These are phyloP conservation scores for Russula compacta DNA, from an alignment of 768 basidiomycete species.

Conservation along the genomic window DNA sequence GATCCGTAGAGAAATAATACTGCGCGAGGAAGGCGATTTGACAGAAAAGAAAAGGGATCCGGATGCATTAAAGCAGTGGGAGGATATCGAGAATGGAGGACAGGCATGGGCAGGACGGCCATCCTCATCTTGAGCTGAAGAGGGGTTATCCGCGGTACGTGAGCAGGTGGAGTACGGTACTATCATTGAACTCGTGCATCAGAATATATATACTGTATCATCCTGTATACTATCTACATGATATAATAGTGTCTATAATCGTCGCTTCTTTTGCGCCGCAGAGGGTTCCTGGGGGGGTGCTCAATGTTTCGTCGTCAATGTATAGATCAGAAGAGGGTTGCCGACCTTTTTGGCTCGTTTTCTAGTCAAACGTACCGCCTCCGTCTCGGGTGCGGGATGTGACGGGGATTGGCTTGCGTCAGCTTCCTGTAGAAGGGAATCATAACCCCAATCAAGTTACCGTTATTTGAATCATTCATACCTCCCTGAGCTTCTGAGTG, in stretches of 20 bases:
- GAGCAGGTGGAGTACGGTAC: no score
- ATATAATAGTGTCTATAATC: not conserved
- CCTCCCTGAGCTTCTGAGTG: not conserved
- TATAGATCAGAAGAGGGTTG: not conserved
- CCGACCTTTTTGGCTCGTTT: slow-evolving; percentile 20
- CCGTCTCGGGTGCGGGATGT: slow-evolving; percentile 20
- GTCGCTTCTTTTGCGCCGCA: slow-evolving; percentile 6
- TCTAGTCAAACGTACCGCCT: slow-evolving; percentile 10
- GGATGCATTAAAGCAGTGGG: slow-evolving; percentile 37
- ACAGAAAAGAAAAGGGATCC: slow-evolving; percentile 42
- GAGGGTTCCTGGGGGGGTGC: not conserved
- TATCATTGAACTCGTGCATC: not conserved
- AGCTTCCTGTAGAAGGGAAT: not conserved
- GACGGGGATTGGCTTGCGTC: slow-evolving; percentile 23
- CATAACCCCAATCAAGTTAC: not conserved
- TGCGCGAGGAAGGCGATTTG: slow-evolving; percentile 30
- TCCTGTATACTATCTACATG: slow-evolving; percentile 2
- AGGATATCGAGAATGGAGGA: slow-evolving; percentile 35
- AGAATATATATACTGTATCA: not conserved
- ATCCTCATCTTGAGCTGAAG: not conserved
- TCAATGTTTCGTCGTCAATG: not conserved
- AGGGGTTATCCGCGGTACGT: not conserved
- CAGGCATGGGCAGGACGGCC: slow-evolving; percentile 29
- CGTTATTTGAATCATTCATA: not conserved
- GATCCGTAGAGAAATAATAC: slow-evolving; percentile 31